A percentile compares a stretch with the other conserved stretches of the same genome.
phyloP scores from a whole-genome alignment of 305 asterid species.

The Solanum hybrid region DNA sequence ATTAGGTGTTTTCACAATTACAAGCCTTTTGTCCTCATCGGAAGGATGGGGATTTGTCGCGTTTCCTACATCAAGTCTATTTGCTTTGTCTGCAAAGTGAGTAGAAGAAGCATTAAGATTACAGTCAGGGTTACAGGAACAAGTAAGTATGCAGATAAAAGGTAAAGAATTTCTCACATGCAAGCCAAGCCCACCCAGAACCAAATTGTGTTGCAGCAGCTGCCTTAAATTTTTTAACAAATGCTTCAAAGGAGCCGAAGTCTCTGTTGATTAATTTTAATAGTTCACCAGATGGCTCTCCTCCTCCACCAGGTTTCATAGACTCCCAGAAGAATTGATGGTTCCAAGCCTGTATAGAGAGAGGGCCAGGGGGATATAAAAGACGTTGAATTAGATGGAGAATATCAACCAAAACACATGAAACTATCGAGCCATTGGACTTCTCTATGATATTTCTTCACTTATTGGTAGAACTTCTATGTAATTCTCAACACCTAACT shows the following conservation, averaged over 20 bases:
- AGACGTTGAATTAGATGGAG: background rate
- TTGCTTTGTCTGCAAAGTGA: conserved; percentile 55
- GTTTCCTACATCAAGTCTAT: conserved; percentile 68
- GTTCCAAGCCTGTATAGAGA: conserved; percentile 66
- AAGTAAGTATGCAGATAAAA: background rate
- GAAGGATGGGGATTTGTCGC: conserved; percentile 70
- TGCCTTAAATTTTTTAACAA: conserved; percentile 63
- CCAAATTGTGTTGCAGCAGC: conserved; percentile 92
- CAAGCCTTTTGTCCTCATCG: conserved; percentile 80
- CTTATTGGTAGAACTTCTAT: background rate
- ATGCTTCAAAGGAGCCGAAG: conserved; percentile 81
- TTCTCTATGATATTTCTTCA: background rate
- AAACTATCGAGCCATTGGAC: background rate
- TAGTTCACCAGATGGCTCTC: conserved; percentile 74
- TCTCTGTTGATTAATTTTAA: conserved; percentile 67
- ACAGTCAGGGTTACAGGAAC: background rate
- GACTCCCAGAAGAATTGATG: conserved; percentile 97
- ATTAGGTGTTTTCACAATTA: conserved; percentile 87
- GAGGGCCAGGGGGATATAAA: background rate
- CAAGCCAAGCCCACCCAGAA: conserved; percentile 99
- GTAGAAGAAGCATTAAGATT: conserved; percentile 2
- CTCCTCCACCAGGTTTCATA: conserved; percentile 95
- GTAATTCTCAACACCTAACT: background rate
- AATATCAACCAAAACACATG: background rate
- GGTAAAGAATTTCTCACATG: conserved; percentile 42